phyloP scores from a whole-genome alignment of 495 filamentous ascomycete species.

The Penicillium pancosmium region DNA sequence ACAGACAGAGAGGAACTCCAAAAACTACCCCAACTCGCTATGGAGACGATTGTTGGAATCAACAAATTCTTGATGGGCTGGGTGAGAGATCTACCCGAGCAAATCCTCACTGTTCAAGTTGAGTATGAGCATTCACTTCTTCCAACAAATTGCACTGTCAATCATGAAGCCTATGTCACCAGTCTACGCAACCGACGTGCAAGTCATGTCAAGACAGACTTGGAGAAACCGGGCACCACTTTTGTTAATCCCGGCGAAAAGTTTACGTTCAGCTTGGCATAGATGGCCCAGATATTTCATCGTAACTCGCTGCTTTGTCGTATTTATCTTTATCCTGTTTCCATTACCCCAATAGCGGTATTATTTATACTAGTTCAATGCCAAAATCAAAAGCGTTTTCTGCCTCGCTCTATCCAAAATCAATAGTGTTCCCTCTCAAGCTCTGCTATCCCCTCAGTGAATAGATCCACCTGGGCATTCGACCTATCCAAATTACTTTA shows the following conservation, averaged over 20 bases:
- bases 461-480: no score
- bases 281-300: neutral
- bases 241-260: neutral
- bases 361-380: no score
- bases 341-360: neutral
- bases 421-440: no score
- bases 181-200: slow-evolving; percentile 14
- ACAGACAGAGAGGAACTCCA: neutral
- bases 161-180: slow-evolving; percentile 21
- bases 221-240: neutral
- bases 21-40: neutral
- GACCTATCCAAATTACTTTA: no score
- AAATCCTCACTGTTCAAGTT: slow-evolving; percentile 21
- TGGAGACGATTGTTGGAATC: slow-evolving; percentile 17
- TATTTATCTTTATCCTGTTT: neutral
- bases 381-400: no score
- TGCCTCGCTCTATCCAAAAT: no score
- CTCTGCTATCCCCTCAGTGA: no score
- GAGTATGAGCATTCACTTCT: slow-evolving; percentile 28
- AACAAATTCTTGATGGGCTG: slow-evolving; percentile 20
- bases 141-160: slow-evolving; percentile 13
- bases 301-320: neutral
- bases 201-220: neutral
- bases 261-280: neutral
- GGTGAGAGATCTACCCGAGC: slow-evolving; percentile 16